These are phyloP conservation scores for Astrothelium macrocarpum DNA, from an alignment of 495 filamentous ascomycete species.

Conservation along the genomic window DNA sequence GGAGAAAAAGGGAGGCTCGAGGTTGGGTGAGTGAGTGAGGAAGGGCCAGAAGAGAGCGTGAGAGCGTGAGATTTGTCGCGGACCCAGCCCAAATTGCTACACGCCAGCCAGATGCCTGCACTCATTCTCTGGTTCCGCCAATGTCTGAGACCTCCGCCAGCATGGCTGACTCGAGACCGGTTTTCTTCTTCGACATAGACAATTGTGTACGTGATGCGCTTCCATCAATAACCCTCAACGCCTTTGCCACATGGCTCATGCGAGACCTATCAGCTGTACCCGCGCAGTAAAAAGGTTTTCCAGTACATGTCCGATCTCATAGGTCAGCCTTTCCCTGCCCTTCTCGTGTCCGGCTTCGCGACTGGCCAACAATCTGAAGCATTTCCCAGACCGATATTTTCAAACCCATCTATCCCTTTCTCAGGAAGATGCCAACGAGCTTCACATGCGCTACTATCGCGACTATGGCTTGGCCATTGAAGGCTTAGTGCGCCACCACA, in stretches of 20 bases:
- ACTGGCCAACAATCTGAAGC: background rate
- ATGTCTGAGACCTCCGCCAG: too few species aligned
- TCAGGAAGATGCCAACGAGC: constrained; percentile 61
- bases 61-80: background rate
- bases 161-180: constrained; percentile 34
- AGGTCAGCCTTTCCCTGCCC: constrained; percentile 13
- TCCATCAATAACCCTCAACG: too few species aligned
- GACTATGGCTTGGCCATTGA: constrained; percentile 96
- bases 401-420: constrained; percentile 63
- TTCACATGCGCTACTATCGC: constrained; percentile 87
- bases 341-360: background rate
- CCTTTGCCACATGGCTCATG: background rate
- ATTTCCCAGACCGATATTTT: constrained; percentile 64
- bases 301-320: constrained; percentile 31
- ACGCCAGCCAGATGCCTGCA: constrained; percentile 3
- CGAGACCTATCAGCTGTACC: constrained; percentile 44
- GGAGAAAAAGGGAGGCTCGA: background rate
- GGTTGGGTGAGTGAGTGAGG: background rate
- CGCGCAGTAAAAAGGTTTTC: constrained; percentile 43
- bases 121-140: too few species aligned
- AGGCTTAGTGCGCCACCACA: constrained; percentile 84
- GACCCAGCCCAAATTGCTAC: background rate
- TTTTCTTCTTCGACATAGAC: constrained; percentile 94
- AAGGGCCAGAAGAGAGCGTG: background rate
- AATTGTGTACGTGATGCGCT: constrained; percentile 62